Conservation (phyloP, 257 asterid genomes). For the Solanum habrochaites region DNA sequence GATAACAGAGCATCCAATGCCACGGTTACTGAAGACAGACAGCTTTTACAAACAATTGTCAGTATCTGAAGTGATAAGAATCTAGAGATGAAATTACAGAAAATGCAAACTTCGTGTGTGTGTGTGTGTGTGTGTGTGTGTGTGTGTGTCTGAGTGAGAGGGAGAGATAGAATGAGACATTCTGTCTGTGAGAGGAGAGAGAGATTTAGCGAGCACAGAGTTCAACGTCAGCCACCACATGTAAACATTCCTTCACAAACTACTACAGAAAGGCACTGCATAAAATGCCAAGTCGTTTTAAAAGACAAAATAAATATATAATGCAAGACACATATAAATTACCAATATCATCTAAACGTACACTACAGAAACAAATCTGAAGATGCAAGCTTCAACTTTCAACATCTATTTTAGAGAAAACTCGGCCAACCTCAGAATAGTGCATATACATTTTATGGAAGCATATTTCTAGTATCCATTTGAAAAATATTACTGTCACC, state of each 20-base stretch:
- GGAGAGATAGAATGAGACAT: not conserved
- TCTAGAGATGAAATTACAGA: not conserved
- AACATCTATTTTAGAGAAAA: not conserved
- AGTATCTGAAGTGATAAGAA: not conserved
- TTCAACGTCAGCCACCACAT: not conserved
- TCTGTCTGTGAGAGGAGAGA: not conserved
- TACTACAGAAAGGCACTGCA: not conserved
- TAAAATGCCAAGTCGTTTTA: not conserved
- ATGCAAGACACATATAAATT: not conserved
- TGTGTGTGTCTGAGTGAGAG: no score
- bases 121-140: no score
- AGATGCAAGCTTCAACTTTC: not conserved
- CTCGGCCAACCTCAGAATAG: not conserved
- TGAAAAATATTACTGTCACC: slow-evolving; percentile 1
- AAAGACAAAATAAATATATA: not conserved
- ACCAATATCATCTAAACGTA: not conserved
- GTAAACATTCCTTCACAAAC: not conserved
- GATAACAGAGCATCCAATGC: not conserved
- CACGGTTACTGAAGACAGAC: not conserved
- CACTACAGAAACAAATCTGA: not conserved
- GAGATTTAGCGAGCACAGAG: not conserved
- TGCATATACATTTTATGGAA: not conserved
- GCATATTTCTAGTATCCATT: not conserved
- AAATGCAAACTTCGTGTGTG: not conserved
- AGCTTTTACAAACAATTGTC: not conserved